Percentiles rank a stretch among this genome's conserved stretches.
These are phyloP conservation scores for Naganishia sp. DNA, from an alignment of 1,284 basidiomycete species.

Conservation along the genomic window DNA sequence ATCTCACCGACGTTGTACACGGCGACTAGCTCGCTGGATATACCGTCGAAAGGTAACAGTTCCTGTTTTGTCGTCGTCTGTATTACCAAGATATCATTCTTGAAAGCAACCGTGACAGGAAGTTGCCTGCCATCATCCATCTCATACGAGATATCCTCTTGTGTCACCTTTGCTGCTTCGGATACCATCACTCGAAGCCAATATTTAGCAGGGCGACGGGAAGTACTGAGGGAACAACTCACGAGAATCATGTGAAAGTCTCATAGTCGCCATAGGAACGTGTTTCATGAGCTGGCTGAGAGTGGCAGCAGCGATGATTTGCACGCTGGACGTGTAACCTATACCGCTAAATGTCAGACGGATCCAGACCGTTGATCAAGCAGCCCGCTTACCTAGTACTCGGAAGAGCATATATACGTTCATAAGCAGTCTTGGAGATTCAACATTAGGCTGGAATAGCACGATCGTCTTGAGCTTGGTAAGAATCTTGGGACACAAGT, in stretches of 20 bases:
- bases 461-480: conserved; percentile 63
- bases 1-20: conserved; percentile 24
- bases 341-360: conserved; percentile 48
- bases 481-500: conserved; percentile 70
- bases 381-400: conserved; percentile 64
- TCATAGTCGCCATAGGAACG: conserved; percentile 12
- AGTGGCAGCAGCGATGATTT: conserved; percentile 14
- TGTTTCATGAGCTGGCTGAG: conserved; percentile 28
- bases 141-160: conserved; percentile 29
- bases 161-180: conserved; percentile 19
- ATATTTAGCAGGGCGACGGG: background rate
- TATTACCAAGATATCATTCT: conserved; percentile 22
- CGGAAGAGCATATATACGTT: conserved; percentile 61
- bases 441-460: conserved; percentile 75
- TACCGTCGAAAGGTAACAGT: conserved; percentile 26
- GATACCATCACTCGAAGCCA: conserved; percentile 14
- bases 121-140: conserved; percentile 28
- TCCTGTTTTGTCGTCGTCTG: conserved; percentile 29
- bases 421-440: conserved; percentile 71
- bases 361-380: background rate
- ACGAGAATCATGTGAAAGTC: conserved; percentile 19
- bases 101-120: conserved; percentile 17
- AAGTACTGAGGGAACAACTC: background rate
- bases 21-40: conserved; percentile 26
- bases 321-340: conserved; percentile 3